Evolutionary conservation across 2,329 filamentous ascomycete genomes (phyloP), one percentile per base, ranked within the genome.

Genomic region (Xylariaceae sp.): DNA sequence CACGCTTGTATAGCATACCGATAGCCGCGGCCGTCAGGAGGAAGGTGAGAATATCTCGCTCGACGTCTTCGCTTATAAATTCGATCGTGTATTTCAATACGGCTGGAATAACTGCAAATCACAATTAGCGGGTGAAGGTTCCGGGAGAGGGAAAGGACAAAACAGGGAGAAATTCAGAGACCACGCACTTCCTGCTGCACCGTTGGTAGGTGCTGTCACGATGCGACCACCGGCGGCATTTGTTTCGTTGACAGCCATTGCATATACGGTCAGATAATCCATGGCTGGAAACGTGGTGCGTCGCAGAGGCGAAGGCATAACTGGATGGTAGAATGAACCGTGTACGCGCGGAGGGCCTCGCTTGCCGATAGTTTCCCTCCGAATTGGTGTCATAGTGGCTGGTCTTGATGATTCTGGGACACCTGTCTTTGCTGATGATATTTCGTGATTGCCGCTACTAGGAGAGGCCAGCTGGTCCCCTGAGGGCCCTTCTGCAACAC

Each of bases 1-100:
- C 79, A 18, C 79, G 77, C 71, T 81, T 81, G 71, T 80, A 81
- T 20, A 81, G 72, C 79, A 81, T 81, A 44, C 79, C 79, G 20
- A 81, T 79, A 5, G 79, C 79, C 0, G 79, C 72, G 1, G 79
- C 75, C 1, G 79, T 81, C 1, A 81, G 71, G 0, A 81, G 67
- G 64, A 81, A 81, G 0, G 78, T 81, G 3, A 76, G 71, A 10
- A 79, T 73, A 52, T 81, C 79, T 44, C 79, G 77, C 55, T 81
- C 78, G 1, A 75, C 68, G 40, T 80, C 77, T 57, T 81, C 79
- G 63, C 77, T 79, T 64, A 81, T 72, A 56, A 81, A 81, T 59
- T 81, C 78, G 53, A 78, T 65, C 1, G 73, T 75, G 66, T 81
- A 81, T 59, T 81, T 81, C 23, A 81, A 74, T 26, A 81, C 78